Evolutionary conservation across 163 green algal species (phyloP), one percentile per base, ranked within the genome.

Genomic region (Trebouxia gelatinosa): DNA sequence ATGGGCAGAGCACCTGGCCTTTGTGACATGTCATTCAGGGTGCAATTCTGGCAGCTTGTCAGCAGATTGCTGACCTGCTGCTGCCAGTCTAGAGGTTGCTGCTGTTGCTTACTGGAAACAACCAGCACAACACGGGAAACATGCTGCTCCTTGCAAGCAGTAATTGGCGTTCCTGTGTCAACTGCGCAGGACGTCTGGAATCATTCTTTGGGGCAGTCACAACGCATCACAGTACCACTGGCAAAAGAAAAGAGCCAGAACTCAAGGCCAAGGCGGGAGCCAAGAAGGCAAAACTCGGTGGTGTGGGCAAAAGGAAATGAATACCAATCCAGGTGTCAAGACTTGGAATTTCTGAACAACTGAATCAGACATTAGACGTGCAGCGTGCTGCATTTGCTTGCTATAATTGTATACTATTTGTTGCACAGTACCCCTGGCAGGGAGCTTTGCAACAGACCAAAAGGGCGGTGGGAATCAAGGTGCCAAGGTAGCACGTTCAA

Each of bases 131-230:
- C 43, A 66, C 26, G 17, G 13, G 26, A 66, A 32, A 26, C 9
- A 54, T 59, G 4, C 54, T 38, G 39, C 29, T 71, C 9, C 28
- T 62, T 19, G n/a, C 5, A 77, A 50, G 34, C 57, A 2, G 32
- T 7, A 72, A 26, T 80, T 32, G 28, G 21, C 16, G 11, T 72
- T 32, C 11, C 31, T 32, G 9, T 50, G 70, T 48, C 67, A n/a
- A n/a, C 65, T 37, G 13, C 78, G 70, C 75, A 84, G 82, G 85
- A 16, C 81, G 85, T 2, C 40, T 90, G 62, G 85, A 90, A 34
- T 82, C 64, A 6, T 90, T 90, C 71, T 90, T 90, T 72, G 75
- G 75, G 6, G 61, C 78, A 23, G 50, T 79, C 17, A 65, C 78
- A 13, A 81, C 72, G 28, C 79, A 86, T 34, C 64, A 72, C 9